Base-by-base conservation (phyloP, 495 filamentous ascomycete species). In the Podospora australis region DNA sequence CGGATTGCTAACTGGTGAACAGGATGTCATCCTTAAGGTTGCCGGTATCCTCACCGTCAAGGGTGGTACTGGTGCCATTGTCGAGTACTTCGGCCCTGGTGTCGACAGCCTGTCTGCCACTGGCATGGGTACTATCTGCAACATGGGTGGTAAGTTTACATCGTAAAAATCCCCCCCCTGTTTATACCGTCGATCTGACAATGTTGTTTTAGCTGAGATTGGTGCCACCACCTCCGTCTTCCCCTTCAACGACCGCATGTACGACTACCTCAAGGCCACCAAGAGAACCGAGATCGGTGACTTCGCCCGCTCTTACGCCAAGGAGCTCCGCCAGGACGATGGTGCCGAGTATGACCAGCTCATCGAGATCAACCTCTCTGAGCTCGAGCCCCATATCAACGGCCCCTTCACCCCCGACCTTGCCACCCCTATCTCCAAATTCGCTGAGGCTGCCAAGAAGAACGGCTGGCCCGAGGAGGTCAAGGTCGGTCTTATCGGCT, bases 331-430 rank as follows among this genome's bases (percentile, higher is more conserved):
- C 49, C 87, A 88, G 65, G 92, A 98, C 60, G 78, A 94, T 70
- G 92, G 90, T 64, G 90, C 88, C 51, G 81, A 97, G 73, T 98
- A 96, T 70, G 92, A 98, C 67, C 83, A 98, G 73, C 71, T 96
- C 54, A 81, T 98, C 57, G 91, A 96, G 74, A 83, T 98, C 72
- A 90, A 98, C 75, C 81, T 98, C 29, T 83, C 78, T 44, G 85
- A 92, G 70, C 84, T 98, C 38, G 92, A 98, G 78, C 92, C 92
- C 29, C 88, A 98, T 70, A 88, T 98, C 75, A 98, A 98, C 76
- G 92, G 92, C 57, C 92, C 92, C 46, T 98, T 98, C 82, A 98
- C 92, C n/a, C 92, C 92, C 50, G 92, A 98, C 82, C 83, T 98
- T 69, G 90, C 90, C 38, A 97, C 92, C 34, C 92, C 92, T 16